Evolutionary conservation across 169 alveolate species (phyloP).

Genomic region (Eimeria maxima): DNA sequence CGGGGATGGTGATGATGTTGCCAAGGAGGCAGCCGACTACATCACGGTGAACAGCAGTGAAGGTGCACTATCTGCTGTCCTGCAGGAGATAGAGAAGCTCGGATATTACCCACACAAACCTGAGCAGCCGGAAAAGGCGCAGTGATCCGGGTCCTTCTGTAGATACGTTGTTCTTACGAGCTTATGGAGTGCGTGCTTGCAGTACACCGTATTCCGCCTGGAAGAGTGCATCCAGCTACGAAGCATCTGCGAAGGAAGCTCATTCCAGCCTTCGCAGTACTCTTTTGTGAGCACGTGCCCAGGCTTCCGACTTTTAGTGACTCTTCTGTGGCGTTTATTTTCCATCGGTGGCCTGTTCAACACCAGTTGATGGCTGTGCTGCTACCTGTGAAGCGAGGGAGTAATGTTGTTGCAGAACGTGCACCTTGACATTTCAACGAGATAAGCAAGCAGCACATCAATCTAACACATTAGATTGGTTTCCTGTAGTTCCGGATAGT

Average conservation of each 20-base stretch:
- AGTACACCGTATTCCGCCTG: background rate
- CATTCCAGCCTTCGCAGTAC: background rate
- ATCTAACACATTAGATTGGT: too few species aligned
- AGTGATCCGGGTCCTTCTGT: background rate
- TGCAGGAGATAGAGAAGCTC: conserved; percentile 11
- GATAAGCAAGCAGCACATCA: too few species aligned
- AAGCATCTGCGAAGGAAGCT: background rate
- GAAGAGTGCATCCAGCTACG: conserved; percentile 1
- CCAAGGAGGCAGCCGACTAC: conserved; percentile 56
- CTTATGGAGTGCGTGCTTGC: background rate
- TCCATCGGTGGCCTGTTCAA: background rate
- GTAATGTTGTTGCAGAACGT: too few species aligned
- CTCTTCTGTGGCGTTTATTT: background rate
- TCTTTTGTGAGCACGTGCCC: background rate
- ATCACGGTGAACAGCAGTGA: conserved; percentile 30
- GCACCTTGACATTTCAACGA: too few species aligned
- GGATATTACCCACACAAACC: conserved; percentile 24
- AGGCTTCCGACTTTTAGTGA: background rate
- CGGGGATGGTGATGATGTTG: conserved; percentile 81
- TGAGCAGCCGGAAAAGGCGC: background rate
- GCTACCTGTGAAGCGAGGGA: too few species aligned
- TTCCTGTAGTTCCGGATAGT: too few species aligned
- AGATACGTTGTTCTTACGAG: background rate
- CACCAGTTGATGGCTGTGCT: too few species aligned
- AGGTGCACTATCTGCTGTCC: conserved; percentile 52